A percentile compares a stretch with the other conserved stretches of the same genome.
Evolutionary conservation across 164 flowering plant species (phyloP).

Genomic region (Nymphaea colorata): DNA sequence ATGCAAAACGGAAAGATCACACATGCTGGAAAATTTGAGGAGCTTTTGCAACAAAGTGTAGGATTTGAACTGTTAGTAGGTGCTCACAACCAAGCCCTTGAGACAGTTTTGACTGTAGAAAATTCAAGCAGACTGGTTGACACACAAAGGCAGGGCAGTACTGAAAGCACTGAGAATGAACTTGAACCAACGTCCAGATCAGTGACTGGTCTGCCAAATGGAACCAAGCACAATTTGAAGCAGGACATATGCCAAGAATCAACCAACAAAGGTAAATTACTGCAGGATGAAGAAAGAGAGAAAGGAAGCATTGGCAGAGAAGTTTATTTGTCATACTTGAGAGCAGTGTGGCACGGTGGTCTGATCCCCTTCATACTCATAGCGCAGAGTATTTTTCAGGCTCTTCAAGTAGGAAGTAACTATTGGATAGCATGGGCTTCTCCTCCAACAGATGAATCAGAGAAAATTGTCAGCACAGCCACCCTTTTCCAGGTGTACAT

Average conservation of each 20-base stretch:
- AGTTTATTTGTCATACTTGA: slow-evolving; percentile 80
- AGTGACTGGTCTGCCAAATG: slow-evolving; percentile 5
- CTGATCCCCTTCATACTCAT: slow-evolving; percentile 59
- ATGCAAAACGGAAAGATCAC: slow-evolving; percentile 83
- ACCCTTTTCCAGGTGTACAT: slow-evolving; percentile 49
- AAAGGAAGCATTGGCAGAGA: slow-evolving; percentile 89
- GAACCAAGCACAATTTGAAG: slow-evolving; percentile 40
- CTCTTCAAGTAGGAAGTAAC: slow-evolving; percentile 72
- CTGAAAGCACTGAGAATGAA: slow-evolving; percentile 14
- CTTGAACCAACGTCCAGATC: slow-evolving; percentile 12
- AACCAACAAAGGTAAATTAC: slow-evolving; percentile 46
- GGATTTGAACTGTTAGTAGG: slow-evolving; percentile 89
- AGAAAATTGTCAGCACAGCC: slow-evolving; percentile 31
- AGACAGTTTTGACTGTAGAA: slow-evolving; percentile 52
- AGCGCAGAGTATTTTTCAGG: slow-evolving; percentile 72
- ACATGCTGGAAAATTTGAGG: slow-evolving; percentile 76
- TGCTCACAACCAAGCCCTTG: slow-evolving; percentile 80
- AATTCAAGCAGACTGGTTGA: slow-evolving; percentile 29
- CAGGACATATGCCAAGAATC: slow-evolving; percentile 40
- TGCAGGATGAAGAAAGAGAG: slow-evolving; percentile 86
- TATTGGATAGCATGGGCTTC: slow-evolving; percentile 99
- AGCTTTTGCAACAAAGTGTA: slow-evolving; percentile 58
- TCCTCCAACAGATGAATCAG: slow-evolving; percentile 36
- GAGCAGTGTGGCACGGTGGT: slow-evolving; percentile 52
- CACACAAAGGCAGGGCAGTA: neutral